Evolutionary conservation across 257 asterid genomes (phyloP), one percentile per base, ranked within the genome.

Genomic region (Solanum phureja): DNA sequence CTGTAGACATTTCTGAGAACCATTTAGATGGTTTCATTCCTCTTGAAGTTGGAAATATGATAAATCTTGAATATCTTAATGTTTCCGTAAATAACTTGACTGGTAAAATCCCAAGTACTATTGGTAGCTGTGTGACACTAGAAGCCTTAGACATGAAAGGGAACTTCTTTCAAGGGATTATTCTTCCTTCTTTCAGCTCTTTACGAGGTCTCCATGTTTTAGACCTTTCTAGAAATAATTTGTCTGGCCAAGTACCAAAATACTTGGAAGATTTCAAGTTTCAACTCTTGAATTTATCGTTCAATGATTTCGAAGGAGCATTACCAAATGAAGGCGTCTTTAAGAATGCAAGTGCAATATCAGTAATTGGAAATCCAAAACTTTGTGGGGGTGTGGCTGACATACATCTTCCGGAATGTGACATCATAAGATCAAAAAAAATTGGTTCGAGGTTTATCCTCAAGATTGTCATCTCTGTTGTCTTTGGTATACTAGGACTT

Each of bases 211-310:
- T 88, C 58, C 90, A 23, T 71, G 72, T 85, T 33, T 75, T 90
- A 46, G 85, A 90, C 74, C 86, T 90, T 82, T 88, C 91, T 33
- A 76, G 69, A 19, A 90, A 90, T 83, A 86, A 90, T 40, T 62
- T 90, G 8, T 40, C 89, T 40, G 91, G 91, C 44, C 86, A 35
- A 34, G 44, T 90, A 69, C 91, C 91, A 37, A 73, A 27, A n/a
- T 90, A 68, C 86, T 62, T 90, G 66, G 64, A 44, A 12, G 87
- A n/a, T 13, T 90, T 87, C 27, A 71, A 56, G 69, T 87, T 90
- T 49, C 64, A 49, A 35, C 13, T 44, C 58, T 68, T 88, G 38
- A 87, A 88, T 49, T 76, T 90, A 10, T 82, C 89, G 33, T 90
- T 90, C 88, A 90, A 90, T 90, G 77, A 86, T 27, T 83, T 90